Evolutionary conservation across 2,329 filamentous ascomycete genomes (phyloP).

Genomic region (Aspergillus tamarii): DNA sequence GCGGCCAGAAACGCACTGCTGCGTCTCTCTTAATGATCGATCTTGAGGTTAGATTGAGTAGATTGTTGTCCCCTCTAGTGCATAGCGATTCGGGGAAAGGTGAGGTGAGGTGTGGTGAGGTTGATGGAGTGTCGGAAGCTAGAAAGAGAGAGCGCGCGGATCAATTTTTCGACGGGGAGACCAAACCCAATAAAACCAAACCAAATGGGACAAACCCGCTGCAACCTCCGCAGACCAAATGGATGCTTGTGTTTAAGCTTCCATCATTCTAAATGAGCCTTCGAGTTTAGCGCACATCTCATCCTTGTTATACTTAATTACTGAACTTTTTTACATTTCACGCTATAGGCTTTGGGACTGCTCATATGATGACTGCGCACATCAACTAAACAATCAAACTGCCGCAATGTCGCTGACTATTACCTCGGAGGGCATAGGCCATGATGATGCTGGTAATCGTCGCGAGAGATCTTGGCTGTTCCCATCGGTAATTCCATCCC

Average conservation of each 20-base stretch:
- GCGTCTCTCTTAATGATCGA: slow-evolving; percentile 13
- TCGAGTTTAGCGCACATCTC: not conserved
- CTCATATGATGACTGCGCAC: not conserved
- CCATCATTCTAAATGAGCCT: not conserved
- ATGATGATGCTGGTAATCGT: slow-evolving; percentile 36
- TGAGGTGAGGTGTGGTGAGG: slow-evolving; percentile 20
- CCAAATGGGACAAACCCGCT: slow-evolving; percentile 18
- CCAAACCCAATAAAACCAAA: not conserved
- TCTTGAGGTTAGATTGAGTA: slow-evolving; percentile 2
- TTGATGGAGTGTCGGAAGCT: slow-evolving; percentile 15
- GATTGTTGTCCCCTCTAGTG: slow-evolving; percentile 22
- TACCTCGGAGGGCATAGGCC: slow-evolving; percentile 19
- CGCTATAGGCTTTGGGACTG: not conserved
- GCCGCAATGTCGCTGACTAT: slow-evolving; percentile 26
- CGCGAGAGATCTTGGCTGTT: slow-evolving; percentile 56
- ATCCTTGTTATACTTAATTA: not conserved
- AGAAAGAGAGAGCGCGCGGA: slow-evolving; percentile 27
- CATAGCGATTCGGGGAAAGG: slow-evolving; percentile 19
- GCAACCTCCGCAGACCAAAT: slow-evolving; percentile 11
- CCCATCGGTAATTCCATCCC: slow-evolving; percentile 47
- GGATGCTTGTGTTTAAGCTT: slow-evolving; percentile 1
- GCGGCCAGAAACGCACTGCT: slow-evolving; percentile 30
- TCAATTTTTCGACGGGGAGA: slow-evolving; percentile 41
- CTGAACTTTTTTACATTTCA: not conserved
- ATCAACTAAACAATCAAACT: slow-evolving; percentile 2